Evolutionary conservation across 1,284 basidiomycete genomes (phyloP).

Genomic region (Bjerkandera adusta): DNA sequence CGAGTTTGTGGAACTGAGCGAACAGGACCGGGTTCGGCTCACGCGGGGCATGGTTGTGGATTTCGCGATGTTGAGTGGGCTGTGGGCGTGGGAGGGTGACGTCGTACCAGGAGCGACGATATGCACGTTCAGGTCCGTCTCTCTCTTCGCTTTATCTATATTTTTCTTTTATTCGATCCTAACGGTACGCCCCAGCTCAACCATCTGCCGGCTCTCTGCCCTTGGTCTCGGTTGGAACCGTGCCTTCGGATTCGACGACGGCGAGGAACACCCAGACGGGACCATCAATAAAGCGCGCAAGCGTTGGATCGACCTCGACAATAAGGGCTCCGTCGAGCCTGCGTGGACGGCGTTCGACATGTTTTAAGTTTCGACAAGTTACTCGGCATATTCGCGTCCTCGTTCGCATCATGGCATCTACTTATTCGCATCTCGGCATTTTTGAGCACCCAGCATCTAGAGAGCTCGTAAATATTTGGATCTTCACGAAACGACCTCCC

Average conservation of each 20-base stretch:
- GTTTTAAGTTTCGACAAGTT: no score
- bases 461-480: no score
- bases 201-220: slow-evolving; percentile 56
- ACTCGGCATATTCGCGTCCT: no score
- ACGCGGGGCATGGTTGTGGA: slow-evolving; percentile 67
- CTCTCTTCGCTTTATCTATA: neutral
- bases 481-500: no score
- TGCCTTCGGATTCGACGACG: slow-evolving; percentile 53
- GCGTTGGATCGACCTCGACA: slow-evolving; percentile 62
- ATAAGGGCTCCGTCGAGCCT: slow-evolving; percentile 48
- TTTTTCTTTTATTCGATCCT: no score
- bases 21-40: slow-evolving; percentile 40
- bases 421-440: no score
- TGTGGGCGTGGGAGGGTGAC: slow-evolving; percentile 51
- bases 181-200: slow-evolving; percentile 58
- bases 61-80: slow-evolving; percentile 57
- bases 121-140: slow-evolving; percentile 59
- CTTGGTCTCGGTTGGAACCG: slow-evolving; percentile 60
- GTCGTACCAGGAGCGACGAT: slow-evolving; percentile 49
- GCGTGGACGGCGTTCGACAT: slow-evolving; percentile 55
- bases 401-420: no score
- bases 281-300: slow-evolving; percentile 41
- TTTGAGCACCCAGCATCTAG: no score
- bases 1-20: slow-evolving; percentile 42
- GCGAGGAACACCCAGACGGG: slow-evolving; percentile 36